Evolutionary conservation across 2,329 filamentous ascomycete genomes (phyloP), one percentile per base, ranked within the genome.

Genomic region (Thelonectria olida): DNA sequence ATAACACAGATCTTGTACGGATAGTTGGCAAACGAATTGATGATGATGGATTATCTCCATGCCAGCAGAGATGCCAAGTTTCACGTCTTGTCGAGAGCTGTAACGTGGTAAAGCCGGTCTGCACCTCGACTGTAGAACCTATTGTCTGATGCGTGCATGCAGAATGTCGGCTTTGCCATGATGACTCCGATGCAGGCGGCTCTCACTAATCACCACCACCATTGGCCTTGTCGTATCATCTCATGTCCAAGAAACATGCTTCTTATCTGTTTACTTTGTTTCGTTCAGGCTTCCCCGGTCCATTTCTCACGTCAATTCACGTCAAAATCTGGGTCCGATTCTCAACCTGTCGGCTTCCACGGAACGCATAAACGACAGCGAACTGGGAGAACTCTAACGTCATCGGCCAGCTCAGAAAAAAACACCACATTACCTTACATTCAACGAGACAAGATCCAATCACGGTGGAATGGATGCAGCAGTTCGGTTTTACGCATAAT

Each of bases 371-470:
- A 52, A 45, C 55, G 22, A 47, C 58, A 61, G 44, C 52, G 52
- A 28, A 17, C 31, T 15, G 34, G 38, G 19, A 52, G 39, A 42
- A n/a, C 23, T 51, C 39, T 51, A 36, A 41, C 47, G 45, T 42
- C 52, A 56, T 61, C 53, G 47, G 58, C 58, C 58, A 61, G 31
- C 58, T 55, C 52, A 56, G 17, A 22, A 15, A 39, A 20, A 39
- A 36, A 36, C 47, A 45, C 52, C n/a, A 44, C 52, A 54, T 50
- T 34, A 42, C 42, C 25, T 54, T 42, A 55, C 52, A 39, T 41
- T 38, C 15, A 25, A 34, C 50, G 23, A 50, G 45, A 51, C 31
- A 39, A 53, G 28, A 23, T 12, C 58, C 58, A 61, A 61, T 61
- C 58, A 55, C 47, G 47, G 41, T 25, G 27, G 23, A 56, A 56